A percentile compares a stretch with the other conserved stretches of the same genome.
Evolutionary conservation across 2,329 filamentous ascomycete genomes (phyloP).

Genomic region (Tolypocladium tropicale): DNA sequence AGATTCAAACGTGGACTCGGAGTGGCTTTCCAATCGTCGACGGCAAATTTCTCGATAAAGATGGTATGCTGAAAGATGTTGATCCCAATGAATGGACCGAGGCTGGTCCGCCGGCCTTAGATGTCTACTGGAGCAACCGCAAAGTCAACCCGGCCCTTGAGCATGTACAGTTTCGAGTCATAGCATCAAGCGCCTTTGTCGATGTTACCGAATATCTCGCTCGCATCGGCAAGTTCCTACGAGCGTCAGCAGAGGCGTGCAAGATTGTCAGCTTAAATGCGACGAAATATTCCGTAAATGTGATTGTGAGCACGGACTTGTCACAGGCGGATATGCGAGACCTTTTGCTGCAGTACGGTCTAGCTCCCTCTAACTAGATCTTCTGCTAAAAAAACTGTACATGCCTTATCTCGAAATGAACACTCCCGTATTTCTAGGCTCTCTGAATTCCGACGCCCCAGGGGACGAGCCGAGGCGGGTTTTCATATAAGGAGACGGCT

Average conservation of each 20-base stretch:
- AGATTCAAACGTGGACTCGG: background rate
- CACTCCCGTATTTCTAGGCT: too few relatives aligned
- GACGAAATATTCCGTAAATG: background rate
- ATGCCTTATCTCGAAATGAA: too few relatives aligned
- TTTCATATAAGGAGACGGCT: too few relatives aligned
- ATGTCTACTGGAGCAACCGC: background rate
- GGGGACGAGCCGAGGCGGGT: too few relatives aligned
- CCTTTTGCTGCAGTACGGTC: background rate
- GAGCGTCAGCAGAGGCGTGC: background rate
- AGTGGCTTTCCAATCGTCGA: slow-evolving; percentile 1
- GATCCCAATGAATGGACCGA: background rate
- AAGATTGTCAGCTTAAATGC: background rate
- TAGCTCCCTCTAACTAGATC: background rate
- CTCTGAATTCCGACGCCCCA: too few relatives aligned
- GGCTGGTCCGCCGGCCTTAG: background rate
- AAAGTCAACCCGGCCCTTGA: background rate
- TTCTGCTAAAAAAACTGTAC: too few relatives aligned
- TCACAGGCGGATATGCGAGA: background rate
- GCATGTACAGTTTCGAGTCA: background rate
- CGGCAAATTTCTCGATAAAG: slow-evolving; percentile 1
- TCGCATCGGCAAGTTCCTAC: background rate
- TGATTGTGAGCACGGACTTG: background rate
- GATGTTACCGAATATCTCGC: background rate
- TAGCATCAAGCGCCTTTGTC: background rate
- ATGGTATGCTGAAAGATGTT: background rate